phyloP scores from a whole-genome alignment of 805 yeast genomes.

The Yamadazyma takamatsuzukensis region DNA sequence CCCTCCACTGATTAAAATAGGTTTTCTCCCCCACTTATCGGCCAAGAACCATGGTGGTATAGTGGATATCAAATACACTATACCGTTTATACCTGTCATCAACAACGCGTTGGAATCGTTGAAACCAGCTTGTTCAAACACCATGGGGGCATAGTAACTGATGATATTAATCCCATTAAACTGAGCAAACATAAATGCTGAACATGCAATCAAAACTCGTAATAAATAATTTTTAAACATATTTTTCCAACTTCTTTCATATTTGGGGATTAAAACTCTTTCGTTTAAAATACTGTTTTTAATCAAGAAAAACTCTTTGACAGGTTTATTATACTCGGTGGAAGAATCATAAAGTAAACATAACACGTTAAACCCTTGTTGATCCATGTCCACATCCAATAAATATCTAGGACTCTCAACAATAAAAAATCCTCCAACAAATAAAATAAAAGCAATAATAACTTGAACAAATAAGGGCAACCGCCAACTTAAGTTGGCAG shows the following conservation, averaged over 20 bases:
- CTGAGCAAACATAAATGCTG: constrained; percentile 44
- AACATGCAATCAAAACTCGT: constrained; percentile 37
- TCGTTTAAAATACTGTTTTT: constrained; percentile 43
- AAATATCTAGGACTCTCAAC: constrained; percentile 93
- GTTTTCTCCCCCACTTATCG: constrained; percentile 44
- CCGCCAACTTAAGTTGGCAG: constrained; percentile 62
- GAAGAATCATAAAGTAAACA: constrained; percentile 25
- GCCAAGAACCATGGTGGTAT: constrained; percentile 45
- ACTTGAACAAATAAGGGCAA: constrained; percentile 75
- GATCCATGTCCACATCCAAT: constrained; percentile 72
- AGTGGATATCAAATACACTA: constrained; percentile 37
- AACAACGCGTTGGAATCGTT: constrained; percentile 38
- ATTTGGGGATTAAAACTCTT: constrained; percentile 33
- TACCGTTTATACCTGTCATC: constrained; percentile 42
- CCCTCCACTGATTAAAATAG: constrained; percentile 41
- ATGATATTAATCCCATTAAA: constrained; percentile 56
- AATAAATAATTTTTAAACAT: constrained; percentile 36
- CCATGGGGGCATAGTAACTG: constrained; percentile 56
- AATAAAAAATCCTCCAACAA: constrained; percentile 70
- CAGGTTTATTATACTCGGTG: constrained; percentile 28
- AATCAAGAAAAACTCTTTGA: constrained; percentile 44
- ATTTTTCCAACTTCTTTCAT: constrained; percentile 39
- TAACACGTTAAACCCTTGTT: constrained; percentile 42
- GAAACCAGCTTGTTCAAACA: constrained; percentile 47
- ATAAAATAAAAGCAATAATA: constrained; percentile 63